Evolutionary conservation across 1,284 basidiomycete species (phyloP).

Genomic region (Stygiomarasmius scandens): DNA sequence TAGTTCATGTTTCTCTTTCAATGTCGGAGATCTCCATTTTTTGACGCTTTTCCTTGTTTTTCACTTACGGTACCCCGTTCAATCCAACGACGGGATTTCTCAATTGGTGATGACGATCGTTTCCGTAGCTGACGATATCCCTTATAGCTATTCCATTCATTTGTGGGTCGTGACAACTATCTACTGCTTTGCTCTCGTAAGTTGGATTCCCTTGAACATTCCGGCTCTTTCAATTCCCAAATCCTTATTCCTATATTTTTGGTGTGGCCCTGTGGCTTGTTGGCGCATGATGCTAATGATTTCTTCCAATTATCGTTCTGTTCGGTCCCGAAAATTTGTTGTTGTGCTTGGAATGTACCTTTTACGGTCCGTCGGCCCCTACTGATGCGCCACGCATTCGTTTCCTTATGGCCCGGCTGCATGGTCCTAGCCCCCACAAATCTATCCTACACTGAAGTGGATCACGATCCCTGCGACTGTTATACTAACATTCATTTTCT

Average conservation of each 20-base stretch:
- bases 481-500: conserved; percentile 63
- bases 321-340: background rate
- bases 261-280: no score
- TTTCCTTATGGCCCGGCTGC: no score
- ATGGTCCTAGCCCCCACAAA: conserved; percentile 63
- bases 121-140: background rate
- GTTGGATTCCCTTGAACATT: conserved; percentile 14
- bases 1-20: no score
- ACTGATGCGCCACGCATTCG: no score
- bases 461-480: conserved; percentile 66
- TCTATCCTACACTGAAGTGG: conserved; percentile 62
- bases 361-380: no score
- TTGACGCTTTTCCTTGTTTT: no score
- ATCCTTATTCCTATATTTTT: background rate
- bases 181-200: conserved; percentile 59
- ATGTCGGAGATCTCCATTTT: no score
- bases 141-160: conserved; percentile 60
- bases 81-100: background rate
- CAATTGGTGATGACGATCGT: background rate
- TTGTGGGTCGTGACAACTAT: conserved; percentile 64
- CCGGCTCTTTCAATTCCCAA: background rate
- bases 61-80: no score
- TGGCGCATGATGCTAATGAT: background rate
- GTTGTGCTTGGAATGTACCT: no score
- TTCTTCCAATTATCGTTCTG: background rate